phyloP scores from a whole-genome alignment of 768 basidiomycete genomes.

The Leccinum olivaceopallidum region DNA sequence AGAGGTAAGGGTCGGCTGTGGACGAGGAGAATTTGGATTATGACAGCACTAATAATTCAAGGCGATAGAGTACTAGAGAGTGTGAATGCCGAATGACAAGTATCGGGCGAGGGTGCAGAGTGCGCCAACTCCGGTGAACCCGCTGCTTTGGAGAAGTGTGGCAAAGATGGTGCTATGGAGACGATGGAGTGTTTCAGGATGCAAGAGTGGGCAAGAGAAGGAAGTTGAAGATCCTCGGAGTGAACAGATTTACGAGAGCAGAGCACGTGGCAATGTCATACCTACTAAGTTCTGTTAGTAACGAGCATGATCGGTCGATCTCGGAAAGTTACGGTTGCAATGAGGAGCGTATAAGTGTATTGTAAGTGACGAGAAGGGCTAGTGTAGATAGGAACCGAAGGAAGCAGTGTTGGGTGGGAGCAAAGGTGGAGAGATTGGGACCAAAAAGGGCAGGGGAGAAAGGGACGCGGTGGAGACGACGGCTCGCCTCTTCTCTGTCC shows the following conservation, averaged over 20 bases:
- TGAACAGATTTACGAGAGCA: not conserved
- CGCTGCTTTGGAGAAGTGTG: not conserved
- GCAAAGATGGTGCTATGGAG: not conserved
- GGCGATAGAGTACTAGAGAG: not conserved
- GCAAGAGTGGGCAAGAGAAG: not conserved
- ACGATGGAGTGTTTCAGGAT: not conserved
- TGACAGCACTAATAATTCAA: not conserved
- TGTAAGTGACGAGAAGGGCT: not conserved
- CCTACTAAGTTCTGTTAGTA: not conserved
- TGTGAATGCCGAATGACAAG: not conserved
- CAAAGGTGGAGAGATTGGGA: not conserved
- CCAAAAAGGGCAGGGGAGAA: not conserved
- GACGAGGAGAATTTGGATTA: not conserved
- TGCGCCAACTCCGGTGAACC: not conserved
- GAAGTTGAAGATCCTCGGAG: constrained; percentile 6
- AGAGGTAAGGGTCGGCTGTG: constrained; percentile 5
- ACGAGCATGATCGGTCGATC: constrained; percentile 7
- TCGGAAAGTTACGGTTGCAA: constrained; percentile 4
- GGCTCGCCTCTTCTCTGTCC: constrained; percentile 14
- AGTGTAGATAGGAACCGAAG: not conserved
- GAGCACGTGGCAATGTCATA: not conserved
- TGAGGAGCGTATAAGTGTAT: not conserved
- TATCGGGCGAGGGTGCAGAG: not conserved
- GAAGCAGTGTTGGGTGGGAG: not conserved
- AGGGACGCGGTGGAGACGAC: not conserved